A percentile compares a stretch with the other conserved stretches of the same genome.
These are phyloP conservation scores for Patellifolia procumbens DNA, from an alignment of 179 eudicot species.

Conservation along the genomic window DNA sequence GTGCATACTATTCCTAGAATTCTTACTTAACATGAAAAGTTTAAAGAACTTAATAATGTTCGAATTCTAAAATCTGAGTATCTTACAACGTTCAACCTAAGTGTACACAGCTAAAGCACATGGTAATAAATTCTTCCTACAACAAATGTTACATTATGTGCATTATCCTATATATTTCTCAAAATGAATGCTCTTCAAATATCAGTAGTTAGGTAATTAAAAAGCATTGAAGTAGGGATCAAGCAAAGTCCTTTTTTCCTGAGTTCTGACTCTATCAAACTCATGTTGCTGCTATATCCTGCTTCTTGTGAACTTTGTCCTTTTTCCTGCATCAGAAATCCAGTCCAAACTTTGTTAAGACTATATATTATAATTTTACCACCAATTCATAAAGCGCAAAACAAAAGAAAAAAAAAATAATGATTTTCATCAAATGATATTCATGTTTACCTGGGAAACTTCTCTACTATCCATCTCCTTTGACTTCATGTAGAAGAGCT, in stretches of 20 bases:
- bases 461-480: constrained; percentile 11
- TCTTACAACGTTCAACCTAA: background rate
- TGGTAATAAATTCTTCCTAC: background rate
- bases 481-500: constrained; percentile 23
- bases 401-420: too few species aligned
- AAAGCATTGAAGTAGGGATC: constrained; percentile 38
- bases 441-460: constrained; percentile 24
- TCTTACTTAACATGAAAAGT: too few species aligned
- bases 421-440: too few species aligned
- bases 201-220: constrained; percentile 24
- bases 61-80: background rate
- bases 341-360: background rate
- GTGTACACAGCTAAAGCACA: background rate
- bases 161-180: background rate
- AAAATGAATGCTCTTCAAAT: background rate
- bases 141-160: background rate
- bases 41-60: too few species aligned
- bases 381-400: background rate
- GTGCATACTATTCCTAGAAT: background rate
- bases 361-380: too few species aligned
- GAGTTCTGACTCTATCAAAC: constrained; percentile 31
- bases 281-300: constrained; percentile 10
- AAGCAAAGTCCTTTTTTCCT: constrained; percentile 45
- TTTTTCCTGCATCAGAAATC: constrained; percentile 15
- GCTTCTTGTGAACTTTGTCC: constrained; percentile 2